phyloP scores from a whole-genome alignment of 1,284 basidiomycete genomes.

The Leccinum cinnamomeum region DNA sequence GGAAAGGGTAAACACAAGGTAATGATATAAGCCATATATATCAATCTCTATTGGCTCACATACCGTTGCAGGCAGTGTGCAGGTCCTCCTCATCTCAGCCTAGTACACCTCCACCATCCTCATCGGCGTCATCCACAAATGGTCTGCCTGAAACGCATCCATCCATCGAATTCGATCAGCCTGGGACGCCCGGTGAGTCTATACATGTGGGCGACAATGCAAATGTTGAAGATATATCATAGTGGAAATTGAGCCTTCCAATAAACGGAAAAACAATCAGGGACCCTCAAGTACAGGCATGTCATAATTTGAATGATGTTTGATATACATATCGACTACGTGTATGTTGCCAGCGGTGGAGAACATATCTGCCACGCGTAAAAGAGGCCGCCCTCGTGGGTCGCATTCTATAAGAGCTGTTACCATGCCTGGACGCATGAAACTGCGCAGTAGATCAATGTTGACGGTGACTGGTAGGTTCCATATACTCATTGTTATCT shows the following conservation, averaged over 20 bases:
- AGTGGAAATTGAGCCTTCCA: no score
- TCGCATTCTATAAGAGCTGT: background rate
- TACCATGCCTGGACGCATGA: background rate
- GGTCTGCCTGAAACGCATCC: background rate
- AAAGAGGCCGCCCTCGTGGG: background rate
- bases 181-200: background rate
- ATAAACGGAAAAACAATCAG: no score
- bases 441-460: background rate
- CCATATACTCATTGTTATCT: background rate
- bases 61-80: background rate
- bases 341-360: no score
- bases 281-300: no score
- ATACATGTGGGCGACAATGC: no score
- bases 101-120: background rate
- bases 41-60: background rate
- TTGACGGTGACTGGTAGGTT: background rate
- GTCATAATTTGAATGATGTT: no score
- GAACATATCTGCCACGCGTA: background rate
- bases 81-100: background rate
- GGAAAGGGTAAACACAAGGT: background rate
- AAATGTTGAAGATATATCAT: no score
- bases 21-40: background rate
- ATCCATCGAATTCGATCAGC: background rate
- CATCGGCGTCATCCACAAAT: background rate
- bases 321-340: no score